phyloP scores from a whole-genome alignment of 1,284 basidiomycete species.

The Ceratorhiza oryzae-sativae region DNA sequence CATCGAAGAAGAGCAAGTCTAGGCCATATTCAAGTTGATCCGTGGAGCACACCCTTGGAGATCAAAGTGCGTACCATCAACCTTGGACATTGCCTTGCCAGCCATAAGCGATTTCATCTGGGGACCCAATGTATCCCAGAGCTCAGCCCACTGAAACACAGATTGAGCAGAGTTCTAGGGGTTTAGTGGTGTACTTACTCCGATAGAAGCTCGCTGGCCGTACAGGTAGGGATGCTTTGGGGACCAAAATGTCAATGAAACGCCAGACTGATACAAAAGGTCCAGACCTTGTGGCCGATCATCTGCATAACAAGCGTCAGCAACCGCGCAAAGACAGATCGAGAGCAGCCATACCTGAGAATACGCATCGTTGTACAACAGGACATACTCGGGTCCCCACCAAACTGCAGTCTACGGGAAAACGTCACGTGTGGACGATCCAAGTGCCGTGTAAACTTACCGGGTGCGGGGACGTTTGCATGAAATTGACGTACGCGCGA shows the following conservation, averaged over 20 bases:
- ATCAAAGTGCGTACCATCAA: conserved; percentile 30
- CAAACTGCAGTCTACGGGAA: conserved; percentile 37
- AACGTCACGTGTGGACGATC: conserved; percentile 19
- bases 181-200: background rate
- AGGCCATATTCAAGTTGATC: background rate
- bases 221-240: conserved; percentile 25
- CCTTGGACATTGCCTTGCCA: conserved; percentile 40
- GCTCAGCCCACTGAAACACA: conserved; percentile 26
- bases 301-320: conserved; percentile 17
- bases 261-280: background rate
- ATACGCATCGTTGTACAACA: conserved; percentile 43
- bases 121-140: conserved; percentile 40
- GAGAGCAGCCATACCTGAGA: background rate
- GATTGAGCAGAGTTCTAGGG: background rate
- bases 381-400: conserved; percentile 41
- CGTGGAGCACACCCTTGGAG: too few relatives aligned
- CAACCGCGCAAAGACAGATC: background rate
- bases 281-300: conserved; percentile 34
- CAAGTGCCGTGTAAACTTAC: conserved; percentile 14
- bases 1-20: conserved; percentile 42
- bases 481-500: conserved; percentile 27
- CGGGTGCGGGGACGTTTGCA: conserved; percentile 37
- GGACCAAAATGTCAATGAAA: background rate
- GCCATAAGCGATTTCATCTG: conserved; percentile 28
- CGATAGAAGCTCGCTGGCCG: conserved; percentile 23